Evolutionary conservation across 2,329 filamentous ascomycete genomes (phyloP), one percentile per base, ranked within the genome.

Genomic region (Onygena corvina): DNA sequence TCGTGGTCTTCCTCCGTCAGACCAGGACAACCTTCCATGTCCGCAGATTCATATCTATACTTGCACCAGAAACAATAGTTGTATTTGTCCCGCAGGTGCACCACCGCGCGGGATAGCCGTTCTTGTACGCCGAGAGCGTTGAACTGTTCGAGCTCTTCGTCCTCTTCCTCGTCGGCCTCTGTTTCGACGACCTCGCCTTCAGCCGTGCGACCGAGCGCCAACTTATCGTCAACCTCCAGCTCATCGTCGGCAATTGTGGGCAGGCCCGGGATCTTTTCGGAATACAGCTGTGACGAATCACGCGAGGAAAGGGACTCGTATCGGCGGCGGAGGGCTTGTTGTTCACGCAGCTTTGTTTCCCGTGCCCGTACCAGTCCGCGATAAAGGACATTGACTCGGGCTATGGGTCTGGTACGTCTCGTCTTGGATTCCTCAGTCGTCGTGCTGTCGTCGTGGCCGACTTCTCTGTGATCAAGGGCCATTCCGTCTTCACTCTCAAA

Each of bases 31-130:
- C 86, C 89, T 9, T 92, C 86, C 83, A 95, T 81, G 60, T 87
- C 80, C 0, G 58, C 57, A 14, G 63, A 62, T 27, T 80, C 76
- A 63, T 95, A 98, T 47, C 72, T 72, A 65, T 76, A 84, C 64
- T 95, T 96, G 68, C 92, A 98, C 85, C 89, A 98, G 63, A 95
- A 94, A 69, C 92, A 98, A 63, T 98, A 98, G 38, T 74, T 67
- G 60, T 87, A 79, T 60, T 76, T 76, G 45, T 79, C 71, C 31
- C 92, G 76, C 48, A 98, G 65, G 65, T 85, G 81, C 14, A 69
- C 64, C 7, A 94, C 75, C 11, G 93, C 65, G 57, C 72, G 78
- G 6, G 71, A 68, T 53, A 96, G 67, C 56, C 79, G 77, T 58
- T 93, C 83, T 1, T 70, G 69, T 1, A 79, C 71, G 18, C 80